Evolutionary conservation across 805 yeast species (phyloP).

Genomic region (Nakazawaea populi): DNA sequence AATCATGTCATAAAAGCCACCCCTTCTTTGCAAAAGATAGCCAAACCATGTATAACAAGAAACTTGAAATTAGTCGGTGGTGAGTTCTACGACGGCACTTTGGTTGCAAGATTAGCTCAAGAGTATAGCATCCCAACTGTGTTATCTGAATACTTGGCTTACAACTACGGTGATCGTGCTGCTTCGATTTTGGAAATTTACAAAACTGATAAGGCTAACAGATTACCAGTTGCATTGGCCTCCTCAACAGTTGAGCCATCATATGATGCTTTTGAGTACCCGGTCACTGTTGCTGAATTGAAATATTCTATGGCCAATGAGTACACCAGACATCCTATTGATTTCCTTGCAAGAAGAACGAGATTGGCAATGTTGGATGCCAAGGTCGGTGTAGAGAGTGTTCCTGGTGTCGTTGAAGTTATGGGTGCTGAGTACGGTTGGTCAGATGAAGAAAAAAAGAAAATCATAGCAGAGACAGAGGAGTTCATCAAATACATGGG

Average conservation of each 20-base stretch:
- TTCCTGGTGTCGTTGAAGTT: conserved; percentile 79
- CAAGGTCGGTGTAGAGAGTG: conserved; percentile 70
- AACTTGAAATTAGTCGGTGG: conserved; percentile 67
- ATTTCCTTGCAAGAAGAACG: conserved; percentile 88
- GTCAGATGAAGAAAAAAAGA: conserved; percentile 52
- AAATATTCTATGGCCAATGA: conserved; percentile 77
- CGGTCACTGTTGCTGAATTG: conserved; percentile 89
- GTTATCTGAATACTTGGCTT: conserved; percentile 76
- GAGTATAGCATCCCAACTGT: conserved; percentile 64
- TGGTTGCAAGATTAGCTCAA: conserved; percentile 76
- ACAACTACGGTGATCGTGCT: conserved; percentile 87
- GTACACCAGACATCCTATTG: conserved; percentile 82
- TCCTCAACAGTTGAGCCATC: conserved; percentile 19
- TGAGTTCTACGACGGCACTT: conserved; percentile 68
- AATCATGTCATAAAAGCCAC: conserved; percentile 55
- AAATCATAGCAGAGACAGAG: conserved; percentile 44
- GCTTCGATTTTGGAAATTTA: conserved; percentile 62
- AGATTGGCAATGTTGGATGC: conserved; percentile 90
- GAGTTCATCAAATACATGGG: conserved; percentile 64
- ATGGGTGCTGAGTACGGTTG: conserved; percentile 79
- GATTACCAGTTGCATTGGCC: conserved; percentile 63
- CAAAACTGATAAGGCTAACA: conserved; percentile 45
- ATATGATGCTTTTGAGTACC: conserved; percentile 60
- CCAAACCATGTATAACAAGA: conserved; percentile 48
- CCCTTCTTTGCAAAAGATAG: conserved; percentile 25